Evolutionary conservation across 441 rosid species (phyloP), one percentile per base, ranked within the genome.

Genomic region (Sinapis alba): DNA sequence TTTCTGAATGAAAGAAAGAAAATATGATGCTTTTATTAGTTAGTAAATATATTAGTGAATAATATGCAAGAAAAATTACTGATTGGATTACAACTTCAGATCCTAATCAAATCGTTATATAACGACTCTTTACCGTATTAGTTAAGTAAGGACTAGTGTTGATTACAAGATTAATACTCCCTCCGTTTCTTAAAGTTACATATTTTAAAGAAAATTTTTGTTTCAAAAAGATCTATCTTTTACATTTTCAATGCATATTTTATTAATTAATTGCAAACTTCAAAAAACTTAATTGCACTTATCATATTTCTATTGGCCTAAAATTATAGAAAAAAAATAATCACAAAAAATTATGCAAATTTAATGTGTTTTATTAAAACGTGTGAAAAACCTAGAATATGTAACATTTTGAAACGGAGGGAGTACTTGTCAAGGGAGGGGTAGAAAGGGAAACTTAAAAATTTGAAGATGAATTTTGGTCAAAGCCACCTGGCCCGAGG

Each of bases 401-500:
- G n/a, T n/a, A n/a, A n/a, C n/a, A n/a, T n/a, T n/a, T n/a, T n/a
- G n/a, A n/a, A n/a, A n/a, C n/a, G n/a, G n/a, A n/a, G n/a, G 27
- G 2, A 32, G 36, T 51, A 54, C 11, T 65, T 19, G 38, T 12
- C 0, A 43, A 26, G 27, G 7, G 2, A 13, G 15, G 60, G 81
- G 66, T 38, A 73, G 2, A 73, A 68, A 38, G 15, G 78, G 71
- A 73, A 53, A 73, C 12, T 19, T 1, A 5, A 2, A 71, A 30
- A n/a, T 13, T 45, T 19, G 50, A 76, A 57, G 71, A 72, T 13
- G 50, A 71, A 28, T 2, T 77, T 75, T 81, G 78, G 97, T 90
- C 96, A 92, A 92, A 86, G 83, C 84, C 88, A 81, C 91, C 75
- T 75, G 77, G 83, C 92, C 94, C 97, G 83, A 90, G 97, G 87